Evolutionary conservation across 306 rosid species (phyloP).

Genomic region (Hippophae gyantsensis): DNA sequence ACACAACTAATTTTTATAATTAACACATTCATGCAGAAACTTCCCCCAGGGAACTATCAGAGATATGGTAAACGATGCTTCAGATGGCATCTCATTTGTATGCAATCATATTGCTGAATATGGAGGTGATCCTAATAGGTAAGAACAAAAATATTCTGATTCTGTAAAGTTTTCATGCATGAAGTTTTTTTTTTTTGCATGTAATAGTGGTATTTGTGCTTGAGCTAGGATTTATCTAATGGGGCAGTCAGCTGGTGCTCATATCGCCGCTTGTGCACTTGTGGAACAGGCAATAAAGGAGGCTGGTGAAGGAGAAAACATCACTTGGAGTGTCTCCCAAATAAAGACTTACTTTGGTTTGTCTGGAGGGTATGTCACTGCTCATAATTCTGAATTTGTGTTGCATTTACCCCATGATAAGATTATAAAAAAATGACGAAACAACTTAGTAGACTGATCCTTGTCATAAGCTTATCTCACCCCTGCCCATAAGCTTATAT

Average conservation of each 20-base stretch:
- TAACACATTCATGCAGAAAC: constrained; percentile 46
- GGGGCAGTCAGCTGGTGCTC: constrained; percentile 99
- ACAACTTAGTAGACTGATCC: background rate
- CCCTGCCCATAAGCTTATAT: no score
- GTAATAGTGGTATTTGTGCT: constrained; percentile 13
- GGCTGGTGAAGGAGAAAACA: constrained; percentile 74
- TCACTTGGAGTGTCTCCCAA: constrained; percentile 77
- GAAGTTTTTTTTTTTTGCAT: background rate
- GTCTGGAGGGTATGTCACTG: constrained; percentile 76
- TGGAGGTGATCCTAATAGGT: constrained; percentile 92
- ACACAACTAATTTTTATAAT: background rate
- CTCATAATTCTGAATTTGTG: background rate
- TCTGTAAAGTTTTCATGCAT: no score
- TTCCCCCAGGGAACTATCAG: constrained; percentile 92
- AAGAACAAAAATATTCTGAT: background rate
- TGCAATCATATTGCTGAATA: constrained; percentile 82
- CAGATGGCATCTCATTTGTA: constrained; percentile 83
- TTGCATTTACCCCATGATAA: background rate
- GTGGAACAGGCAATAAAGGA: constrained; percentile 86
- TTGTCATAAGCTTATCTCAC: no score
- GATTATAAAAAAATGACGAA: background rate
- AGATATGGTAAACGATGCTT: constrained; percentile 74
- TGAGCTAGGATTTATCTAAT: constrained; percentile 63
- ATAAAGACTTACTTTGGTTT: constrained; percentile 84
- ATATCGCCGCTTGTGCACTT: constrained; percentile 78